Evolutionary conservation across 495 filamentous ascomycete genomes (phyloP).

Genomic region (Jackrogersella multiformis): DNA sequence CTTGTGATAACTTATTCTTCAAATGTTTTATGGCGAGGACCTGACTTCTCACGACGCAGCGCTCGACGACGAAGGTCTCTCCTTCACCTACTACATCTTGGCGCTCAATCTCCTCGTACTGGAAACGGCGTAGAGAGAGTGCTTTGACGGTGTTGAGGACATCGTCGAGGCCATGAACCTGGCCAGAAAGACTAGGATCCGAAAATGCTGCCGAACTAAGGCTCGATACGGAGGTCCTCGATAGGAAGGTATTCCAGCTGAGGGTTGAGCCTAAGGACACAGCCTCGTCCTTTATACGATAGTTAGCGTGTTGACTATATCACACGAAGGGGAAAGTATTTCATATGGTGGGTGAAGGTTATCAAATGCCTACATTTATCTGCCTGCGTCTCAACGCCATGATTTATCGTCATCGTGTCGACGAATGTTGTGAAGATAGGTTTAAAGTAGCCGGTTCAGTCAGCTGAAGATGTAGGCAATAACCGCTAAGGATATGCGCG

Average conservation of each 20-base stretch:
- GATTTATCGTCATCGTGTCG: background rate
- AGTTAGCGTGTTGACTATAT: background rate
- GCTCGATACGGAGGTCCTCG: slow-evolving; percentile 44
- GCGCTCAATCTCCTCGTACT: slow-evolving; percentile 43
- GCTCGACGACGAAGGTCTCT: slow-evolving; percentile 46
- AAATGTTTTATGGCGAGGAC: slow-evolving; percentile 48
- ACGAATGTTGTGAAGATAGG: background rate
- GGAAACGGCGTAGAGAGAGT: slow-evolving; percentile 41
- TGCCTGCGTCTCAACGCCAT: background rate
- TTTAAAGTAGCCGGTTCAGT: background rate
- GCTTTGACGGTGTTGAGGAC: slow-evolving; percentile 45
- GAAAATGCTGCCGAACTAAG: slow-evolving; percentile 40
- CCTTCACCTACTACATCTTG: slow-evolving; percentile 45
- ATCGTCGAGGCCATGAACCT: slow-evolving; percentile 40
- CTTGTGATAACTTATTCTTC: slow-evolving; percentile 17
- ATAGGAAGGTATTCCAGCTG: slow-evolving; percentile 40
- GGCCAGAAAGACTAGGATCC: slow-evolving; percentile 23
- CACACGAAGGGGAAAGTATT: background rate
- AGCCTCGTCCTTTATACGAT: slow-evolving; percentile 20
- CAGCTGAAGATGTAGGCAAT: background rate
- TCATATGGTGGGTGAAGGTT: too few relatives aligned
- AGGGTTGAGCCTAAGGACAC: slow-evolving; percentile 19
- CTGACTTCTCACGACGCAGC: slow-evolving; percentile 41
- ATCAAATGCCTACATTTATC: background rate
- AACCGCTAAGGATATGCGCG: background rate